phyloP scores from a whole-genome alignment of 2,329 filamentous ascomycete species.

The Keithomyces neogunnii region DNA sequence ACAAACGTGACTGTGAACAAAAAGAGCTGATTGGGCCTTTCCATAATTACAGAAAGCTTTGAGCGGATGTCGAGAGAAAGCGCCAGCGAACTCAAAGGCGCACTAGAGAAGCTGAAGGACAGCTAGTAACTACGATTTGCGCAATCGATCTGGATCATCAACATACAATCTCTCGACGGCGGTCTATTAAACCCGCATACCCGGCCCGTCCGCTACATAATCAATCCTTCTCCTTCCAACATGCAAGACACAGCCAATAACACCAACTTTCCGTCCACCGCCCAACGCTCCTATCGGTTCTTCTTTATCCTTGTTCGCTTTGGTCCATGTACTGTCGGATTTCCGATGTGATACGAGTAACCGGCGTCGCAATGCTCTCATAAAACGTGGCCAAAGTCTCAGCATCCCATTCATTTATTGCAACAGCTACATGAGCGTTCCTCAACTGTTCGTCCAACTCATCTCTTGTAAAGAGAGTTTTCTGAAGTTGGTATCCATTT shows the following conservation, averaged over 20 bases:
- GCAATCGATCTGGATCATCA: too few relatives aligned
- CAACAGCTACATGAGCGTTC: conserved; percentile 10
- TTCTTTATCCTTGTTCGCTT: too few relatives aligned
- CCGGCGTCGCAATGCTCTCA: conserved; percentile 5
- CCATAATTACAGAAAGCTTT: conserved; percentile 8
- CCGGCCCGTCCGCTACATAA: too few relatives aligned
- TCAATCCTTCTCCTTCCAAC: too few relatives aligned
- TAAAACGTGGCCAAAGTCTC: conserved; percentile 12
- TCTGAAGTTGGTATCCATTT: conserved; percentile 12
- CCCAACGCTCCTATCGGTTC: too few relatives aligned
- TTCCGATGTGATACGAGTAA: too few relatives aligned
- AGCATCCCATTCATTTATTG: conserved; percentile 11
- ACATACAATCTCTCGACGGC: too few relatives aligned
- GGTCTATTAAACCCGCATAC: too few relatives aligned
- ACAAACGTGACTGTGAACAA: not conserved
- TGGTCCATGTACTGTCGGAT: too few relatives aligned
- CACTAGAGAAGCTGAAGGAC: conserved; percentile 10
- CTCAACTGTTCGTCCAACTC: conserved; percentile 6
- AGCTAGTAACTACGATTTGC: conserved; percentile 2
- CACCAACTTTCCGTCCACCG: too few relatives aligned
- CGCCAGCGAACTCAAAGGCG: conserved; percentile 9
- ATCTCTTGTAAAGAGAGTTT: not conserved
- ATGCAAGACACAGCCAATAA: too few relatives aligned
- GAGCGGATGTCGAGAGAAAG: conserved; percentile 13
- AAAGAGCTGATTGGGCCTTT: not conserved